These are phyloP conservation scores for Saturnispora kantuleensis DNA, from an alignment of 805 yeast species.

Conservation along the genomic window DNA sequence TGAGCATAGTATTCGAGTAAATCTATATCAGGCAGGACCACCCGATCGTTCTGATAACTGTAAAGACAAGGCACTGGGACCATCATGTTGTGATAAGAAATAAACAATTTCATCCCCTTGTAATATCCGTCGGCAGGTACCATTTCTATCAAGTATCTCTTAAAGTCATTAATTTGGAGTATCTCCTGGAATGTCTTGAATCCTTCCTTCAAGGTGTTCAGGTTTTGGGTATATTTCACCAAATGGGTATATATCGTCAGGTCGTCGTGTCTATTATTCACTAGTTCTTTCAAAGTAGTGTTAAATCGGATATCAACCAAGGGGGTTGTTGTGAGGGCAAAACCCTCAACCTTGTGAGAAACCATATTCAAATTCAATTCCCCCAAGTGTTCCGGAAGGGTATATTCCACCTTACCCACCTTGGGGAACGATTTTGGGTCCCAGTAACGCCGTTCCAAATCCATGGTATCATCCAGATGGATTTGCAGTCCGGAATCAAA, in stretches of 20 bases:
- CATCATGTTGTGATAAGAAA: conserved; percentile 18
- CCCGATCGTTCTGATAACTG: conserved; percentile 15
- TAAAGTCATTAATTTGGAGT: conserved; percentile 16
- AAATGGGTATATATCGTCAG: conserved; percentile 19
- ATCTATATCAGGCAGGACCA: conserved; percentile 14
- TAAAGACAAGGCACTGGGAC: conserved; percentile 23
- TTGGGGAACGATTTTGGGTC: conserved; percentile 14
- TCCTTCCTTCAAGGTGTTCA: conserved; percentile 18
- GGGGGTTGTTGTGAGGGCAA: conserved; percentile 8
- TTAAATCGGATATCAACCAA: conserved; percentile 18
- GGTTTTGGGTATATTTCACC: conserved; percentile 17
- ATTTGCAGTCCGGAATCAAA: not conserved
- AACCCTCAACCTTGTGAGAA: not conserved
- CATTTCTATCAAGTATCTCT: conserved; percentile 3
- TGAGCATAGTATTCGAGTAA: conserved; percentile 15
- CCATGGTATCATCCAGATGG: not conserved
- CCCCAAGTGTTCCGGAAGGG: not conserved
- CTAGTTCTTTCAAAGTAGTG: conserved; percentile 11
- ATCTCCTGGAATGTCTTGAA: conserved; percentile 17
- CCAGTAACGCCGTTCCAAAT: conserved; percentile 7
- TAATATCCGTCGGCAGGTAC: not conserved
- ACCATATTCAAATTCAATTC: conserved; percentile 1
- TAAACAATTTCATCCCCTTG: conserved; percentile 16
- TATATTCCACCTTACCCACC: not conserved
- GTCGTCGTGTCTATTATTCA: conserved; percentile 24